Conservation (phyloP, 306 rosid genomes). For the Pueraria montana region DNA sequence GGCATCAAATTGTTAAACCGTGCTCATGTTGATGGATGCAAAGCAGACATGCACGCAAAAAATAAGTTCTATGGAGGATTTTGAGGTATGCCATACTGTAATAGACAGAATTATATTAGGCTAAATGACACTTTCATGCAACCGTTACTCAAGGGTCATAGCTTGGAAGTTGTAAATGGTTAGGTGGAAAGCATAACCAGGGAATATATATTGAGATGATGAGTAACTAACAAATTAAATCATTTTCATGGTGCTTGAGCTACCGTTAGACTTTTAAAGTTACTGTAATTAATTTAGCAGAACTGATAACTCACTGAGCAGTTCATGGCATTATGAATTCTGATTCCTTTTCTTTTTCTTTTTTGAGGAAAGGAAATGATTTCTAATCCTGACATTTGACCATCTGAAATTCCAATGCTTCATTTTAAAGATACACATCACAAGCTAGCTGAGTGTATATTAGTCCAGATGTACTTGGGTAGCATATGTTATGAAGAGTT, state of each 20-base stretch:
- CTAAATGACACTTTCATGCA: background rate
- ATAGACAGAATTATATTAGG: background rate
- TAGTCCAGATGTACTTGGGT: background rate
- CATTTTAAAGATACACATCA: background rate
- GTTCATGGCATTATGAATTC: background rate
- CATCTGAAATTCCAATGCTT: background rate
- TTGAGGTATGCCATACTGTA: constrained; percentile 23
- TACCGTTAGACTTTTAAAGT: background rate
- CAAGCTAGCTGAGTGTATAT: background rate
- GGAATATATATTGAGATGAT: background rate
- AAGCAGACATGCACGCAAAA: background rate
- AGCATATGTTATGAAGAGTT: background rate
- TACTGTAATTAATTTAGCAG: background rate
- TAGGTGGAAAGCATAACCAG: background rate
- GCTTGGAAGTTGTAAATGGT: background rate
- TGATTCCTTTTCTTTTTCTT: background rate
- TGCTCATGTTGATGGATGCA: background rate
- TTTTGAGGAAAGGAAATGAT: background rate
- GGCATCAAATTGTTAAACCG: constrained; percentile 22
- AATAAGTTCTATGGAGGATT: background rate
- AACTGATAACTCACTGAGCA: background rate
- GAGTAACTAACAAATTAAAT: background rate
- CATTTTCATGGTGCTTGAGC: constrained; percentile 11
- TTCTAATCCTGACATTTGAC: background rate
- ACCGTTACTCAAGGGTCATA: background rate